Evolutionary conservation across 2,329 filamentous ascomycete species (phyloP), one percentile per base, ranked within the genome.

Genomic region (Incumbomyces delicatus): DNA sequence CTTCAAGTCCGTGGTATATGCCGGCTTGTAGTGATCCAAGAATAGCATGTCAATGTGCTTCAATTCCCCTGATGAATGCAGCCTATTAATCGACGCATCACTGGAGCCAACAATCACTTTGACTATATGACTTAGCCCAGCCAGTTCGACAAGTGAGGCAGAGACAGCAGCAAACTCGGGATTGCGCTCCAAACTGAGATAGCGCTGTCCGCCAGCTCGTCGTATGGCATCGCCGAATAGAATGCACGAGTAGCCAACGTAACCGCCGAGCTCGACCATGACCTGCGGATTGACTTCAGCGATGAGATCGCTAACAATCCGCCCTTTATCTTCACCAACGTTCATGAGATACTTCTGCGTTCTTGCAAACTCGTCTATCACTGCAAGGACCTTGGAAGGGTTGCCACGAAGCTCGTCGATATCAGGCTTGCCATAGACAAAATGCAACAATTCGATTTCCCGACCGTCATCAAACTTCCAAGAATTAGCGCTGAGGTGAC

Each of bases 261-360:
- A 92, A 41, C 84, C 83, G 39, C 87, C 86, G 0, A 92, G 72
- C 61, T 94, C 86, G 39, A 90, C 76, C 78, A 88, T 85, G 2
- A 72, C 72, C 45, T 77, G 63, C 1, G 84, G 85, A 60, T 82
- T 84, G 40, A 74, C 67, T 52, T 83, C 69, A 16, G 69, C 69
- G 49, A 92, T 88, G 33, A 89, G 63, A 27, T 83, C 73, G 7
- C 74, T 74, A 1, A 90, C 77, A 44, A 87, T 81, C 51, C 72
- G 74, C 39, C 83, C 85, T 65, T 92, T 92, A 58, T 80, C 72
- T 54, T 80, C 74, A 34, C 86, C 85, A 1, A 92, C 78, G 53
- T 88, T 90, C 81, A 90, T 90, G 43, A 90, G 74, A 52, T 82
- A 85, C 60, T 81, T 84, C 51, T 77, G 72, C 2, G 75, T 79